phyloP scores from a whole-genome alignment of 192 early-diverging fungal genomes.

The Backusella circina region DNA sequence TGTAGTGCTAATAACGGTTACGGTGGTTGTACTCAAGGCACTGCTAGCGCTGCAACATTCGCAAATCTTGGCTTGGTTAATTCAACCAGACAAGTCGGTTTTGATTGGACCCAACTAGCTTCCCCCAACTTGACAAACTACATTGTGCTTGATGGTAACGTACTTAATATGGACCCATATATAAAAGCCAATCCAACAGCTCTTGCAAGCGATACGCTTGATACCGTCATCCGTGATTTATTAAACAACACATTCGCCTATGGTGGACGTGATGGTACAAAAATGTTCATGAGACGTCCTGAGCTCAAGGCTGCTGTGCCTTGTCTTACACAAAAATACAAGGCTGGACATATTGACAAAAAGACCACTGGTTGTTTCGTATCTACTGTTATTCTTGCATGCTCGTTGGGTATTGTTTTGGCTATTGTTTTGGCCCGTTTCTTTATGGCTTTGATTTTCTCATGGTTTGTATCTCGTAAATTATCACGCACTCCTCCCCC shows the following conservation, averaged over 20 bases:
- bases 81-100: conserved; percentile 52
- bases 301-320: conserved; percentile 46
- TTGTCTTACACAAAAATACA: conserved; percentile 60
- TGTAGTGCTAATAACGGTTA: conserved; percentile 42
- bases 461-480: conserved; percentile 68
- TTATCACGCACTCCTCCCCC: conserved; percentile 30
- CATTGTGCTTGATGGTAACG: conserved; percentile 74
- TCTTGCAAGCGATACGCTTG: conserved; percentile 49
- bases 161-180: conserved; percentile 72
- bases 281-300: conserved; percentile 58
- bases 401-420: conserved; percentile 58
- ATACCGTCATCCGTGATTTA: conserved; percentile 54
- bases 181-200: conserved; percentile 37
- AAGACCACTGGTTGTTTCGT: conserved; percentile 73
- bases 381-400: conserved; percentile 55
- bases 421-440: conserved; percentile 63
- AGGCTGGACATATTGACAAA: conserved; percentile 72
- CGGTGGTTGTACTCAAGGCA: conserved; percentile 39
- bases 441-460: conserved; percentile 73
- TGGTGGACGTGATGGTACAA: conserved; percentile 62
- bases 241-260: conserved; percentile 38
- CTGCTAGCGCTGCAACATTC: conserved; percentile 17
- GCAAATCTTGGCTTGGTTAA: conserved; percentile 25
- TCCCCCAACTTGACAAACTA: conserved; percentile 38
- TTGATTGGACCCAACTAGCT: conserved; percentile 61